A percentile compares a stretch with the other conserved stretches of the same genome.
Evolutionary conservation across 1,284 basidiomycete species (phyloP).

Genomic region (Ganoderma leucocontextum): DNA sequence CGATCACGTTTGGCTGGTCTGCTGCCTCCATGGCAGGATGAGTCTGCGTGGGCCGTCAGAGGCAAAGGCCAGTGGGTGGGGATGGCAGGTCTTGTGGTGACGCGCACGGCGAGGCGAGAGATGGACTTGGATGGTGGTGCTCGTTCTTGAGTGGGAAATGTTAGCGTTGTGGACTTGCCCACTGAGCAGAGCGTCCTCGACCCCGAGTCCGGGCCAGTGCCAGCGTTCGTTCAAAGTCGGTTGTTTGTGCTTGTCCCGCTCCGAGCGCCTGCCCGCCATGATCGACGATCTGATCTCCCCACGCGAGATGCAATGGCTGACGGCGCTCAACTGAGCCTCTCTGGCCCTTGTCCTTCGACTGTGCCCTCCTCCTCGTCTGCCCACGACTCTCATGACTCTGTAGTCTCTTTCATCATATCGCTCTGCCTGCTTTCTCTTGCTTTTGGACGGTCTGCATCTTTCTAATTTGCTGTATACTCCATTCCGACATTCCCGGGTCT

Average conservation of each 20-base stretch:
- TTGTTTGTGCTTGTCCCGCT: conserved; percentile 3
- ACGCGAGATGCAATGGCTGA: not conserved
- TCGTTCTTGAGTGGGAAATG: not conserved
- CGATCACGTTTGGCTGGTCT: conserved; percentile 19
- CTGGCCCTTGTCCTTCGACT: conserved; percentile 12
- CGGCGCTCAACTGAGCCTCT: not conserved
- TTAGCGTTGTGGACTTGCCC: too few species aligned
- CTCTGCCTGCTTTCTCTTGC: conserved; percentile 12
- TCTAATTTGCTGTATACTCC: conserved; percentile 9
- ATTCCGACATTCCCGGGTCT: conserved; percentile 11
- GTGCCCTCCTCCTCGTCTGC: conserved; percentile 6
- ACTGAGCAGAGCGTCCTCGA: too few species aligned
- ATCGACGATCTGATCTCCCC: conserved; percentile 16
- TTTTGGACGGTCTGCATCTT: conserved; percentile 6
- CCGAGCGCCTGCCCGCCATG: not conserved
- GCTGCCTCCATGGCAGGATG: conserved; percentile 5
- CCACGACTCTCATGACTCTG: conserved; percentile 13
- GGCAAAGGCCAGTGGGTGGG: not conserved
- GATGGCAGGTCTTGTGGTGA: not conserved
- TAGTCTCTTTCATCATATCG: not conserved
- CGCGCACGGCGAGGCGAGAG: not conserved
- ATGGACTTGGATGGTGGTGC: not conserved
- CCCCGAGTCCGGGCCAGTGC: not conserved
- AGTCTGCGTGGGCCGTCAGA: not conserved
- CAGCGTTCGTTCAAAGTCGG: not conserved